These are phyloP conservation scores for Ogataea naganishii DNA, from an alignment of 805 yeast genomes.

Conservation along the genomic window DNA sequence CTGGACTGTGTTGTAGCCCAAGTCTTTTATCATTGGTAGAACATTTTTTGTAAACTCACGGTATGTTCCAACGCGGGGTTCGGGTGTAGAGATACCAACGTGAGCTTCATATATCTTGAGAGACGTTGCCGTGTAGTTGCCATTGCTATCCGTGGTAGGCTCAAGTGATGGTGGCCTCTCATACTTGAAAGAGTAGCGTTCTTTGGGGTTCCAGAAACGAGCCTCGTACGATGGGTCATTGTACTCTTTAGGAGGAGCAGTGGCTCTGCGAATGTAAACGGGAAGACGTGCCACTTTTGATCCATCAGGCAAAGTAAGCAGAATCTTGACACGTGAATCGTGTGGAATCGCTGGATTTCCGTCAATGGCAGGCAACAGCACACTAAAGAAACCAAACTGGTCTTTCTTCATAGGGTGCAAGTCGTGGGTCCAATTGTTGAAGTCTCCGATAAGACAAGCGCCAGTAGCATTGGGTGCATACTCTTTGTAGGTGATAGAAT, in stretches of 20 bases:
- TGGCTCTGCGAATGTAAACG: conserved; percentile 83
- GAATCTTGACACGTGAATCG: conserved; percentile 68
- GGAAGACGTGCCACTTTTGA: conserved; percentile 73
- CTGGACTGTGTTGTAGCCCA: conserved; percentile 91
- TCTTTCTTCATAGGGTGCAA: conserved; percentile 50
- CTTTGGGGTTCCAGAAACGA: conserved; percentile 81
- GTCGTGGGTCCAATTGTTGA: conserved; percentile 70
- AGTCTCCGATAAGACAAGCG: conserved; percentile 85
- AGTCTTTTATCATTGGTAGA: conserved; percentile 73
- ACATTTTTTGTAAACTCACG: conserved; percentile 73
- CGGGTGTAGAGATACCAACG: conserved; percentile 88
- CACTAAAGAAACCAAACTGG: conserved; percentile 62
- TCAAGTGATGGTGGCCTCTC: no score
- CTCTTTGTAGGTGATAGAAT: conserved; percentile 58
- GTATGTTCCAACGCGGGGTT: conserved; percentile 77
- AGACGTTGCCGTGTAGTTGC: conserved; percentile 35
- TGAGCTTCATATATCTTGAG: conserved; percentile 91
- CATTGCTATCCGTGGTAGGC: no score
- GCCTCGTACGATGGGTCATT: conserved; percentile 61
- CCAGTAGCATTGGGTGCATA: conserved; percentile 84
- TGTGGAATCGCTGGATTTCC: conserved; percentile 69
- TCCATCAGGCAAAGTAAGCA: conserved; percentile 58
- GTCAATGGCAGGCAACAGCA: conserved; percentile 45
- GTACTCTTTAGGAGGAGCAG: conserved; percentile 53
- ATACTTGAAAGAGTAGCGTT: conserved; percentile 50